Conservation (phyloP, 345 rosid species). For the Fremontodendron californicum region DNA sequence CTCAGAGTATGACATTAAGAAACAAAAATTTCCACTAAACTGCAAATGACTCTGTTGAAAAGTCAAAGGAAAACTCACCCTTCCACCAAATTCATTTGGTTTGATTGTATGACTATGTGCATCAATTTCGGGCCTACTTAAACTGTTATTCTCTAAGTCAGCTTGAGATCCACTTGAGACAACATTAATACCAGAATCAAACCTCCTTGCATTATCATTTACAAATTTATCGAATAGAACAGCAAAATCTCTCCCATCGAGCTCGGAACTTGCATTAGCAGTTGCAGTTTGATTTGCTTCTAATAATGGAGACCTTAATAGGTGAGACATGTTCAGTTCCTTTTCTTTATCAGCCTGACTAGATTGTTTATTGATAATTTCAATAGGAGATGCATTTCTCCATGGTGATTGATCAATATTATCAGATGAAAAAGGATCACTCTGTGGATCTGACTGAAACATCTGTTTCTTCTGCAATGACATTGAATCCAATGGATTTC, state of each 20-base stretch:
- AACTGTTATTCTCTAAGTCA: slow-evolving; percentile 20
- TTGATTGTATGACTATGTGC: slow-evolving; percentile 22
- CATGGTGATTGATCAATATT: slow-evolving; percentile 31
- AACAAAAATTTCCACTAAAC: slow-evolving; percentile 19
- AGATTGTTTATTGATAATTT: slow-evolving; percentile 19
- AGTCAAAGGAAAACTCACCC: slow-evolving; percentile 35
- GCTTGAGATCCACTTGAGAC: slow-evolving; percentile 25
- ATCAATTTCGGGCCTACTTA: slow-evolving; percentile 25
- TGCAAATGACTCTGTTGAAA: slow-evolving; percentile 14
- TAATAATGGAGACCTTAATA: slow-evolving; percentile 25
- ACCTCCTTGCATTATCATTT: slow-evolving; percentile 23
- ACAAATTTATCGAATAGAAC: slow-evolving; percentile 22
- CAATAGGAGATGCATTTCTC: slow-evolving; percentile 24
- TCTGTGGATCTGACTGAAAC: slow-evolving; percentile 25
- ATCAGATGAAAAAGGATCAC: slow-evolving; percentile 48
- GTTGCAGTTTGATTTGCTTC: slow-evolving; percentile 31
- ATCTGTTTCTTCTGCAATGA: slow-evolving; percentile 32
- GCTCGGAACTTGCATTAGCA: slow-evolving; percentile 25
- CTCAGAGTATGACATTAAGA: slow-evolving; percentile 8
- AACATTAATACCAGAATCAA: slow-evolving; percentile 26
- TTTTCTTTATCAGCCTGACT: slow-evolving; percentile 38
- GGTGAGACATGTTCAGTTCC: slow-evolving; percentile 17
- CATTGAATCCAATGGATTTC: slow-evolving; percentile 42
- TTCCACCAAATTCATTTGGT: slow-evolving; percentile 25
- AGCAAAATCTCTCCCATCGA: slow-evolving; percentile 23